Percentiles rank a stretch among this genome's conserved stretches.
Conservation (phyloP, 495 filamentous ascomycete species). For the Pyrenula aspistea region DNA sequence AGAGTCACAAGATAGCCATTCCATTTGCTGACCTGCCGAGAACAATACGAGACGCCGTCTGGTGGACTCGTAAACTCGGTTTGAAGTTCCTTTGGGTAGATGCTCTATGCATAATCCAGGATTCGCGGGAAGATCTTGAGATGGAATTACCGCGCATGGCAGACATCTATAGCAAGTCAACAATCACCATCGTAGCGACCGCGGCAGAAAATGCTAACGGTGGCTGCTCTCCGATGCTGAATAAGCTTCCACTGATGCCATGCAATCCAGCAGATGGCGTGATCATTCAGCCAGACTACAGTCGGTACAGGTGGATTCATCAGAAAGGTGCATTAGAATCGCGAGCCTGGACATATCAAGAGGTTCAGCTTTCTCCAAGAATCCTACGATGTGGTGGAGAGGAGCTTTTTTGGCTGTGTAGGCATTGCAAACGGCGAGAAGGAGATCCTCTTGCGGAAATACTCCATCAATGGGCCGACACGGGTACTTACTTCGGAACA, state of each 20-base stretch:
- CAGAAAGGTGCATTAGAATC: neutral
- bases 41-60: slow-evolving; percentile 12
- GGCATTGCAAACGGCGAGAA: neutral
- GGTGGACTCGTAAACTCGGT: slow-evolving; percentile 7
- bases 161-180: slow-evolving; percentile 14
- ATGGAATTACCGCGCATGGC: slow-evolving; percentile 15
- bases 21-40: slow-evolving; percentile 10
- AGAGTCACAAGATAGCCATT: slow-evolving; percentile 4
- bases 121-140: slow-evolving; percentile 16
- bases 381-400: neutral
- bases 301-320: neutral
- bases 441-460: no score
- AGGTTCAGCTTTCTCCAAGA: neutral
- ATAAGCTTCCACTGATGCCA: slow-evolving; percentile 2
- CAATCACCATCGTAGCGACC: slow-evolving; percentile 11
- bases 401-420: neutral
- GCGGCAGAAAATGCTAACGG: slow-evolving; percentile 5
- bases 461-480: no score
- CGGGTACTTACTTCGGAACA: neutral
- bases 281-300: neutral
- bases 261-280: neutral
- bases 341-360: neutral
- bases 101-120: slow-evolving; percentile 22
- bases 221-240: slow-evolving; percentile 4
- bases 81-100: slow-evolving; percentile 24